Evolutionary conservation across 2,329 filamentous ascomycete genomes (phyloP), one percentile per base, ranked within the genome.

Genomic region (Neurospora sp.): DNA sequence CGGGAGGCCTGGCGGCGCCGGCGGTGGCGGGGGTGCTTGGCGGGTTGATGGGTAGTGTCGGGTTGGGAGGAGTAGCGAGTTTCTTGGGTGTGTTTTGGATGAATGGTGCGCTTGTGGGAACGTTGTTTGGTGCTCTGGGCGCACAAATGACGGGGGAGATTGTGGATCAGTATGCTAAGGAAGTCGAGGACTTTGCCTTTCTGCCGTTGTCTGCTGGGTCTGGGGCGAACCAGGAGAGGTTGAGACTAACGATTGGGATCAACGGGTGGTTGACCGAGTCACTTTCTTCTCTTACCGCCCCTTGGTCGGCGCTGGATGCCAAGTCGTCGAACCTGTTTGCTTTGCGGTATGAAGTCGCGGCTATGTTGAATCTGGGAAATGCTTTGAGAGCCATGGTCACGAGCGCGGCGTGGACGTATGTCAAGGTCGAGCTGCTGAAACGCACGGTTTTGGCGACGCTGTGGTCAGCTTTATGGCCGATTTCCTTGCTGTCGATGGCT

Each of bases 101-200:
- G 79, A 96, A 93, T 70, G 89, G 91, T 0, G 91, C 95, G 0
- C 83, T 97, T 3, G 92, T 97, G 0, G 94, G 94, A 0, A 90
- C 92, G 13, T 82, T 97, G 0, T 97, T 97, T 77, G 94, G 94
- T 0, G 94, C 93, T 0, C 96, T 94, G 75, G 94, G 94, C 2
- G 94, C 91, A 0, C 89, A 90, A 75, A 89, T 89, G 87, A 89
- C 86, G 62, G 93, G 93, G 3, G 86, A 91, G 74, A 93, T 95
- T 86, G 92, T 97, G 85, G 92, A 97, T 75, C 87, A 90, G 70
- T 97, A 97, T 76, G 93, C 94, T 2, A 89, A 89, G 70, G 92
- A 97, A 76, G 93, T 97, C 1, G 89, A 96, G 73, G 94, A 97
- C 78, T 89, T 89, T 74, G 81, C 83, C 23, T 97, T 97, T 77